phyloP scores from a whole-genome alignment of 371 early-diverging fungal species.

The Mucor irregularis region DNA sequence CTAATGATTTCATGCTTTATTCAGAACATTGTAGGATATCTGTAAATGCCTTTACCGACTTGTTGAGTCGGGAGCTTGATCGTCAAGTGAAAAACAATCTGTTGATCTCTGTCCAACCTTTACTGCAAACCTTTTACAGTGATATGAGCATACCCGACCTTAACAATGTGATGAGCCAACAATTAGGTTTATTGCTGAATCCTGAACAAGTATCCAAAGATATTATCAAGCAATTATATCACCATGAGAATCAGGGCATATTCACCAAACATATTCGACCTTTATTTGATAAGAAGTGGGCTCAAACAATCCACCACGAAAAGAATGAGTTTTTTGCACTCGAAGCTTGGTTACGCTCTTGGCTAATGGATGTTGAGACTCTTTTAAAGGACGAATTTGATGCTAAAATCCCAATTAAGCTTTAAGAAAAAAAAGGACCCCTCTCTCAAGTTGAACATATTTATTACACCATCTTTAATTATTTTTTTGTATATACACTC shows the following conservation, averaged over 20 bases:
- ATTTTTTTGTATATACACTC: neutral
- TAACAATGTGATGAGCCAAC: slow-evolving; percentile 27
- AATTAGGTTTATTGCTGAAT: slow-evolving; percentile 27
- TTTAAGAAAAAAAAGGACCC: too few species aligned
- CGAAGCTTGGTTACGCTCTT: slow-evolving; percentile 19
- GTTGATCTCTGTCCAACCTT: slow-evolving; percentile 28
- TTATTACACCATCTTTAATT: neutral
- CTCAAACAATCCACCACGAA: slow-evolving; percentile 13
- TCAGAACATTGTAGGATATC: slow-evolving; percentile 24
- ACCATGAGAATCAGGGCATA: too few species aligned
- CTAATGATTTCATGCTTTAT: too few species aligned
- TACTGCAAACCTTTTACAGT: slow-evolving; percentile 22
- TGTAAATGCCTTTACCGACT: slow-evolving; percentile 19
- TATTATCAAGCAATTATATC: slow-evolving; percentile 18
- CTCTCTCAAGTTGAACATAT: too few species aligned
- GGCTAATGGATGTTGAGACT: slow-evolving; percentile 20
- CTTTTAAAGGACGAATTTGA: slow-evolving; percentile 14
- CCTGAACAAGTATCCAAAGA: slow-evolving; percentile 22
- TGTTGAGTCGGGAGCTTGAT: slow-evolving; percentile 27
- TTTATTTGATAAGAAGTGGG: slow-evolving; percentile 1
- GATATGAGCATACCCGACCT: neutral
- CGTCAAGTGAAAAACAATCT: slow-evolving; percentile 20
- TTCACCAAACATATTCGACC: too few species aligned
- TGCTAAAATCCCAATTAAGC: neutral
- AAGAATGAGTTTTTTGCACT: slow-evolving; percentile 14